Evolutionary conservation across 2,329 filamentous ascomycete species (phyloP).

Genomic region (Diplodia corticola): DNA sequence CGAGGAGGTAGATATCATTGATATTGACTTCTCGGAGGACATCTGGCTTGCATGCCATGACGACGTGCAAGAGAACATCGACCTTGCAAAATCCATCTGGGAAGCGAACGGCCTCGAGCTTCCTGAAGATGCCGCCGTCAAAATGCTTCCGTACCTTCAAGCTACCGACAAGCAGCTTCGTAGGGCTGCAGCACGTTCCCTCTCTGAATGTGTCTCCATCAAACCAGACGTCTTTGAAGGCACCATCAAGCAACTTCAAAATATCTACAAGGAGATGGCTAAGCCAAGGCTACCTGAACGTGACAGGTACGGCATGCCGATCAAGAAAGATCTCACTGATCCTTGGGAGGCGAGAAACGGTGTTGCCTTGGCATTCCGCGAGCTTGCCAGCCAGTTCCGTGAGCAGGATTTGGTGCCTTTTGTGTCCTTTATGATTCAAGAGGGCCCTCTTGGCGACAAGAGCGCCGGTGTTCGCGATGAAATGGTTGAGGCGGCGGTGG

Average conservation of each 20-base stretch:
- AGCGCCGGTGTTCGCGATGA: slow-evolving; percentile 75
- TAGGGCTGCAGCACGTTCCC: slow-evolving; percentile 75
- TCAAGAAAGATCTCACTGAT: slow-evolving; percentile 82
- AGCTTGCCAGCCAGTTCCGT: slow-evolving; percentile 71
- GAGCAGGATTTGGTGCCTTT: slow-evolving; percentile 71
- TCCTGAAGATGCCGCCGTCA: slow-evolving; percentile 62
- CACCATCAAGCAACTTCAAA: slow-evolving; percentile 66
- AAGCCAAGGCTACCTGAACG: slow-evolving; percentile 81
- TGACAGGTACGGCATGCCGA: slow-evolving; percentile 92
- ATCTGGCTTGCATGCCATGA: slow-evolving; percentile 95
- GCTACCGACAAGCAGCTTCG: slow-evolving; percentile 79
- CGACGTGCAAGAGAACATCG: slow-evolving; percentile 81
- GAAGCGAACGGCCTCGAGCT: slow-evolving; percentile 83
- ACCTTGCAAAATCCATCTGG: slow-evolving; percentile 86
- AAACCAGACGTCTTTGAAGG: slow-evolving; percentile 61
- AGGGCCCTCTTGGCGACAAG: slow-evolving; percentile 82
- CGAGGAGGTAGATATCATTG: slow-evolving; percentile 86
- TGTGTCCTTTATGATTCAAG: slow-evolving; percentile 80
- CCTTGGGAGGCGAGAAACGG: slow-evolving; percentile 91
- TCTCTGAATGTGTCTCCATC: slow-evolving; percentile 70
- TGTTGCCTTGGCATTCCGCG: slow-evolving; percentile 81
- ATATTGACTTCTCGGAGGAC: slow-evolving; percentile 81
- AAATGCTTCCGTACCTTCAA: slow-evolving; percentile 76
- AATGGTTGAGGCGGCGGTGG: slow-evolving; percentile 88
- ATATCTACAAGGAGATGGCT: slow-evolving; percentile 73